Evolutionary conservation across 2,329 filamentous ascomycete species (phyloP).

Genomic region (Ascochyta fabae): DNA sequence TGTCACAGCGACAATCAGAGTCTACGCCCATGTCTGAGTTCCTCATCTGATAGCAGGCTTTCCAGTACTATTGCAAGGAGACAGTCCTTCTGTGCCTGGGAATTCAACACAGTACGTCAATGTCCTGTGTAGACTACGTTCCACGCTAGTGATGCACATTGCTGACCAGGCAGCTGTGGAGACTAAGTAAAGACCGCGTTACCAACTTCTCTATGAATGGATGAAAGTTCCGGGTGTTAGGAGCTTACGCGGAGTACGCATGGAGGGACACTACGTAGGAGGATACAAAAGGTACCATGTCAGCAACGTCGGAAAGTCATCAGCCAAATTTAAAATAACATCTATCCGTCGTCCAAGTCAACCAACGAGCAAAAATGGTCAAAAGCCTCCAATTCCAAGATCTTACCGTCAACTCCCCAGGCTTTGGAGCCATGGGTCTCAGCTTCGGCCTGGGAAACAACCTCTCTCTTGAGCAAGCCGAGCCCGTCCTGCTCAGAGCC

Average conservation of each 20-base stretch:
- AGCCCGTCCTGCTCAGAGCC: slow-evolving; percentile 57
- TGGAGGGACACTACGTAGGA: not conserved
- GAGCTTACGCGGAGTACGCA: not conserved
- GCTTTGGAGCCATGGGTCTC: slow-evolving; percentile 64
- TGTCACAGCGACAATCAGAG: too few species aligned
- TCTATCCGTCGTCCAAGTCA: not conserved
- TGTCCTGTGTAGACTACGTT: not conserved
- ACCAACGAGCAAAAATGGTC: slow-evolving; percentile 18
- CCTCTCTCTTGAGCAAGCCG: slow-evolving; percentile 53
- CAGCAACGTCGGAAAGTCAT: not conserved
- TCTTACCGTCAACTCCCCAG: slow-evolving; percentile 55
- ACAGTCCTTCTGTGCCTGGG: too few species aligned
- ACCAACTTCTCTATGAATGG: not conserved
- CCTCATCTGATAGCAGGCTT: too few species aligned
- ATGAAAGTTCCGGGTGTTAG: not conserved
- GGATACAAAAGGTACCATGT: not conserved
- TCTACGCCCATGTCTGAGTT: too few species aligned
- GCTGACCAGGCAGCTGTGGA: not conserved
- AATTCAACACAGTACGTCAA: too few species aligned
- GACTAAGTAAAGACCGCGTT: slow-evolving; percentile 1
- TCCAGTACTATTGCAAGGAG: too few species aligned
- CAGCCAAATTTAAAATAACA: not conserved
- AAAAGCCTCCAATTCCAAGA: slow-evolving; percentile 31
- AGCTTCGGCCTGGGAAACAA: slow-evolving; percentile 53
- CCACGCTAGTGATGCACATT: slow-evolving; percentile 1